Base-by-base conservation (phyloP, 176 grass and related monocot genomes). In the Puya raimondii region DNA sequence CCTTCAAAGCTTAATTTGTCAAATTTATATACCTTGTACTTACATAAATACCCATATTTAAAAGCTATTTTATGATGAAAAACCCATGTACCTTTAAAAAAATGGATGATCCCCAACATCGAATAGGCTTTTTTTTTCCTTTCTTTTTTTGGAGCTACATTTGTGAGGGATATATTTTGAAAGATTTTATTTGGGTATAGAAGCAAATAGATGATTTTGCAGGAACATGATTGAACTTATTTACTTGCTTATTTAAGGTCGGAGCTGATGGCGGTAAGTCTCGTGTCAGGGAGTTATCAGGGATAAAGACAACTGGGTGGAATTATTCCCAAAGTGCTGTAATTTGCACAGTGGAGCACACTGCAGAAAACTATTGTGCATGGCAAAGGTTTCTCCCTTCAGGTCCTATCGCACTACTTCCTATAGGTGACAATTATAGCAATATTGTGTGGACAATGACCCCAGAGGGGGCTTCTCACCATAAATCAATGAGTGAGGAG, bases 381-480 rank as follows among this genome's bases (percentile, higher is more conserved):
- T 99, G 89, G 87, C 87, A 99, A 68, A 99, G 94, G 67, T 99
- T 99, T 90, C 94, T 99, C 10, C 86, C 94, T 64, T 79, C 80
- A 50, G 94, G 94, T 69, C 94, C 94, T 23, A 86, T 99, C 20
- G 94, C 94, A 63, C 82, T 93, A 51, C 80, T 93, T 47, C 87
- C 94, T 4, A 84, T 99, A 59, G 94, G 89, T 1, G 66, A 84
- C 50, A 90, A 78, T 25, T 99, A 87, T 68, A 99, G 94, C 87
- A 99, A 93, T 74, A 93, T 97, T 79, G 94, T 97, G 27, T 97
- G 94, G 94, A 97, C 94, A 86, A 97, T 97, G 94, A 81, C 74
- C 66, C 81, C 89, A 29, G 84, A 88, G 61, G 86, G 90, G 42
- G 76, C 94, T 66, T 67, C 25, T 0, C 77, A 33, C 49, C 94